A percentile compares a stretch with the other conserved stretches of the same genome.
These are phyloP conservation scores for Adansonia gregorii DNA, from an alignment of 441 rosid genomes.

Conservation along the genomic window DNA sequence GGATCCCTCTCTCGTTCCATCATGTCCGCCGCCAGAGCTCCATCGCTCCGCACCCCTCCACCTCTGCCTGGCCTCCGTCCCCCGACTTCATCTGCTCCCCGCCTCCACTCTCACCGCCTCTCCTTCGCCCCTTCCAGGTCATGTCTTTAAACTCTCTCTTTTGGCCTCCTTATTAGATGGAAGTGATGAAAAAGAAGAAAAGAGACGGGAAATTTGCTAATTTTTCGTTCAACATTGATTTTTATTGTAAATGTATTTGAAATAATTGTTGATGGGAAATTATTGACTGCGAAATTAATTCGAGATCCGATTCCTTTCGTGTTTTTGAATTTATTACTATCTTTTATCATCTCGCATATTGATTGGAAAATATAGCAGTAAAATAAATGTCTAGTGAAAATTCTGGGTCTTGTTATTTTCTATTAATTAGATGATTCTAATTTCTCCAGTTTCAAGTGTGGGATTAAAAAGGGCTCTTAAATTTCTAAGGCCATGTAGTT, in stretches of 20 bases:
- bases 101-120: constrained; percentile 55
- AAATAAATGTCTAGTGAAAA: background rate
- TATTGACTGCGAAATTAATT: background rate
- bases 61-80: constrained; percentile 55
- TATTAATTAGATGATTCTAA: background rate
- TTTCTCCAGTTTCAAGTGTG: background rate
- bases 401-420: background rate
- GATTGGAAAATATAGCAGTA: background rate
- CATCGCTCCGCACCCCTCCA: constrained; percentile 60
- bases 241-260: background rate
- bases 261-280: constrained; percentile 10
- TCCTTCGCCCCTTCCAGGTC: constrained; percentile 65
- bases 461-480: background rate
- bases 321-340: background rate
- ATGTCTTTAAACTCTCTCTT: background rate
- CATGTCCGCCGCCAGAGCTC: constrained; percentile 51
- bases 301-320: background rate
- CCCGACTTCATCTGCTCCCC: constrained; percentile 49
- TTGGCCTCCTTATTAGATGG: background rate
- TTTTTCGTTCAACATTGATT: background rate
- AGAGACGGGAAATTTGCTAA: background rate
- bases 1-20: constrained; percentile 43
- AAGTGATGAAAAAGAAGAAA: background rate
- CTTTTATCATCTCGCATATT: background rate
- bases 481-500: background rate